Conservation (phyloP, 2,329 filamentous ascomycete genomes). For the Drechslera avenae region DNA sequence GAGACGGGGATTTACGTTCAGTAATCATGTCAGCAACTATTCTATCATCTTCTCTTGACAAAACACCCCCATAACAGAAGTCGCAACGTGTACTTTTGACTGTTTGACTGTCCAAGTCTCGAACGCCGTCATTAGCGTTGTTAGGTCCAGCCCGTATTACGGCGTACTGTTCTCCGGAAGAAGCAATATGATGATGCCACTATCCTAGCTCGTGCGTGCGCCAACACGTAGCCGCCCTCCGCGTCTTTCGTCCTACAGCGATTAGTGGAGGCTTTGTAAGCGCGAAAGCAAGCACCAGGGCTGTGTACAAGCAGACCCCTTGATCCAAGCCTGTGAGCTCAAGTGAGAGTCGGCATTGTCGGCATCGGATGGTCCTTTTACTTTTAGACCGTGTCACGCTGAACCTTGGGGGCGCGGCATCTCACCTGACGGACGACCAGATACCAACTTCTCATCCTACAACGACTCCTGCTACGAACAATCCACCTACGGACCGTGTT, state of each 20-base stretch:
- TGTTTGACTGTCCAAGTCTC: not conserved
- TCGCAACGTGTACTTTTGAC: not conserved
- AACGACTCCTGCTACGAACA: not conserved
- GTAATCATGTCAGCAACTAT: not conserved
- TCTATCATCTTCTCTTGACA: not conserved
- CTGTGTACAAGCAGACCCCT: constrained; percentile 12
- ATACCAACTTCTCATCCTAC: constrained; percentile 1
- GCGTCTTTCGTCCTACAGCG: constrained; percentile 2
- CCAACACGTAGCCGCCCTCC: constrained; percentile 1
- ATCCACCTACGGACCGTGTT: not conserved
- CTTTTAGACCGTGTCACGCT: constrained; percentile 19
- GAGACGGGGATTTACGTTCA: constrained; percentile 1
- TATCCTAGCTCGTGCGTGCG: not conserved
- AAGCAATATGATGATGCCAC: not conserved
- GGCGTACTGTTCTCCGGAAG: not conserved
- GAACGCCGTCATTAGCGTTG: not conserved
- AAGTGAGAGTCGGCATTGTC: constrained; percentile 1
- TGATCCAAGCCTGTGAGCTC: constrained; percentile 10
- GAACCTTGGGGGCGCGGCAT: not conserved
- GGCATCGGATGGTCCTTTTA: constrained; percentile 1
- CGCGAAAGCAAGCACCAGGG: constrained; percentile 4
- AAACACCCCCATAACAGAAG: not conserved
- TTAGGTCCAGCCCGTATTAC: not conserved
- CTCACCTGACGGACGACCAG: not conserved
- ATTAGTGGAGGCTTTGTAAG: constrained; percentile 13